Conservation (phyloP, 2,329 filamentous ascomycete species). For the Ophiocordyceps sinensis region DNA sequence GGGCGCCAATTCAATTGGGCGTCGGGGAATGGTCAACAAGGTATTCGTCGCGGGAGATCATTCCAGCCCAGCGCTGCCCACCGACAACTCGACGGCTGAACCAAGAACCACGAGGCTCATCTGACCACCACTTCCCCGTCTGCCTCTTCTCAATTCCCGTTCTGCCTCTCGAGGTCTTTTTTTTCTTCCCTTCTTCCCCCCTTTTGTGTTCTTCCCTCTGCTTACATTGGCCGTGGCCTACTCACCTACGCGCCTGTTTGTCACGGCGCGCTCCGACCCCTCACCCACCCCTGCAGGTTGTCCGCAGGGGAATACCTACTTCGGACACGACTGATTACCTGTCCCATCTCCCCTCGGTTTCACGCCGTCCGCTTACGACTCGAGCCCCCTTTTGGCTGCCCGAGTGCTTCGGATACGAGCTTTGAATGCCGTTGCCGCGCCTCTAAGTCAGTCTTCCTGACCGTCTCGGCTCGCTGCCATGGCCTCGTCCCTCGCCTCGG, state of each 20-base stretch:
- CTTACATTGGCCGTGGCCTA: too few relatives aligned
- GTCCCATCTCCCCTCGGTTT: background rate
- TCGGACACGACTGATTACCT: background rate
- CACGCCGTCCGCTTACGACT: background rate
- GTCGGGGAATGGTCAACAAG: constrained; percentile 4
- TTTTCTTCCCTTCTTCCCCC: too few relatives aligned
- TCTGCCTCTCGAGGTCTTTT: too few relatives aligned
- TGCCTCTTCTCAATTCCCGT: background rate
- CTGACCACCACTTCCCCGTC: background rate
- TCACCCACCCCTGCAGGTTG: too few relatives aligned
- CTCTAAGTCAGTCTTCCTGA: background rate
- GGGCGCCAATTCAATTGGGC: constrained; percentile 1
- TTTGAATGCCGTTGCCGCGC: background rate
- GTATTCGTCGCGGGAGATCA: constrained; percentile 1
- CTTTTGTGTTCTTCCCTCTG: too few relatives aligned
- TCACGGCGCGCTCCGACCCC: too few relatives aligned
- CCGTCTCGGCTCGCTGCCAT: constrained; percentile 14
- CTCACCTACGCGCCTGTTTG: too few relatives aligned
- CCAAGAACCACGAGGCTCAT: background rate
- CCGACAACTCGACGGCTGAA: constrained; percentile 1
- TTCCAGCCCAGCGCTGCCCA: constrained; percentile 1
- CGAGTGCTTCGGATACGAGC: background rate
- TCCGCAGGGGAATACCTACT: too few relatives aligned
- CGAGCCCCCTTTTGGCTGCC: background rate
- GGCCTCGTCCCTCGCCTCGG: constrained; percentile 28